Evolutionary conservation across 2,329 filamentous ascomycete species (phyloP), one percentile per base, ranked within the genome.

Genomic region (Fusarium papillatum): DNA sequence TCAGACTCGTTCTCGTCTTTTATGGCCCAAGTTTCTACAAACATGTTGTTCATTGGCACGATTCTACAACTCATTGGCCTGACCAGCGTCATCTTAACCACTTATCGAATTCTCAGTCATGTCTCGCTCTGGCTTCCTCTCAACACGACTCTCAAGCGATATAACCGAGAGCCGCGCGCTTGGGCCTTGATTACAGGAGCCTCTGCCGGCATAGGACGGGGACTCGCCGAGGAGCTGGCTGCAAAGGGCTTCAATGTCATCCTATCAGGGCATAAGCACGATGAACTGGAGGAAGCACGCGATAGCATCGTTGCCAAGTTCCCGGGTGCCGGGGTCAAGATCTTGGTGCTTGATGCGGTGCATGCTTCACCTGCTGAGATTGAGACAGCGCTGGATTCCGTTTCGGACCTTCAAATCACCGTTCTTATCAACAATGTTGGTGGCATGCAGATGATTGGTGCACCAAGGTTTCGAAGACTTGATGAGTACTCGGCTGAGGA

Each of bases 401-500:
- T 57, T 9, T 41, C 63, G 5, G 22, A 43, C 8, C 48, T 65
- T 16, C 63, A 36, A 13, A 53, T 57, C 11, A 65, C 48, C 1
- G 24, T 65, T 1, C 63, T 65, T 13, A 26, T 65, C 63, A 65
- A 57, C 48, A 65, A 65, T 43, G 48, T 65, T 19, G 63, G 63
- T 1, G 63, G 63, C 10, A 43, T 65, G n/a, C 46, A 39, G 6
- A 57, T 41, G 46, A 22, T 38, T 5, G 5, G 13, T 2, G 46
- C 31, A 22, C 34, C 48, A 2, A 43, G 11, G 7, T 39, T 57
- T n/a, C 46, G 34, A 7, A 24, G 36, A 16, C 19, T 65, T 7
- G 34, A 65, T 24, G 17, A 65, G 24, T 65, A 57, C 24, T 39
- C 22, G 3, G 34, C 46, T 11, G 26, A 57, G 7, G 46, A 65